Percentiles rank a stretch among this genome's conserved stretches.
phyloP scores from a whole-genome alignment of 2,329 filamentous ascomycete species.

The Coleophoma eucalyptorum region DNA sequence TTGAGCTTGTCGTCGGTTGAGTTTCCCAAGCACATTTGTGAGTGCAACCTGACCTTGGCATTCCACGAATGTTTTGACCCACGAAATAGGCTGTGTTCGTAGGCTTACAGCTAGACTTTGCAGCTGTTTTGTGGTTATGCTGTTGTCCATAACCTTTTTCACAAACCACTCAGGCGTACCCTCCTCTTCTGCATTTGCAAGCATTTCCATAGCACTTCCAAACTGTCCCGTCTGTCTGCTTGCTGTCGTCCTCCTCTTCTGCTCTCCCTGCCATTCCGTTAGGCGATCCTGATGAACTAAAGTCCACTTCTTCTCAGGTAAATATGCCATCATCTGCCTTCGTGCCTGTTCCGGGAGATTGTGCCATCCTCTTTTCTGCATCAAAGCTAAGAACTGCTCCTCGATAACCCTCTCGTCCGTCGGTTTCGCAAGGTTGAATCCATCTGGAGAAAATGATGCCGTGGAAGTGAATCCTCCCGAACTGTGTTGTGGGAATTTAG shows the following conservation, averaged over 20 bases:
- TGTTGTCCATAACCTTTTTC: slow-evolving; percentile 93
- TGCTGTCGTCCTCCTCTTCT: slow-evolving; percentile 77
- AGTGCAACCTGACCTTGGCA: slow-evolving; percentile 95
- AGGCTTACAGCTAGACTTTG: slow-evolving; percentile 92
- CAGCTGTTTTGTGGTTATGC: slow-evolving; percentile 84
- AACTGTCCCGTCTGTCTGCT: slow-evolving; percentile 64
- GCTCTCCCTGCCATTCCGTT: slow-evolving; percentile 90
- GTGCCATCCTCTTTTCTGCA: slow-evolving; percentile 98
- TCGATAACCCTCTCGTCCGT: slow-evolving; percentile 81
- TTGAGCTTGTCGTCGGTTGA: slow-evolving; percentile 83
- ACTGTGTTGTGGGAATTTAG: slow-evolving; percentile 41
- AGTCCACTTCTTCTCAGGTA: slow-evolving; percentile 94
- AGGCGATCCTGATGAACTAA: slow-evolving; percentile 92
- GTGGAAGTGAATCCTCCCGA: slow-evolving; percentile 16
- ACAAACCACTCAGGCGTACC: slow-evolving; percentile 98
- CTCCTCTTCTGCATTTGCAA: slow-evolving; percentile 84
- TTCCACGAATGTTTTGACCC: slow-evolving; percentile 96
- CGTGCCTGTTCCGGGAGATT: slow-evolving; percentile 92
- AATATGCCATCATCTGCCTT: slow-evolving; percentile 94
- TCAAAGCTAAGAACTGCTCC: slow-evolving; percentile 85
- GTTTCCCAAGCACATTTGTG: slow-evolving; percentile 88
- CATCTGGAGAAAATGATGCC: slow-evolving; percentile 19
- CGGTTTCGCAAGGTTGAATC: slow-evolving; percentile 65
- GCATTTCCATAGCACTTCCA: slow-evolving; percentile 62
- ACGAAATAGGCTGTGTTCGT: slow-evolving; percentile 93